A percentile compares a stretch with the other conserved stretches of the same genome.
These are phyloP conservation scores for Imleria badia DNA, from an alignment of 768 basidiomycete species.

Conservation along the genomic window DNA sequence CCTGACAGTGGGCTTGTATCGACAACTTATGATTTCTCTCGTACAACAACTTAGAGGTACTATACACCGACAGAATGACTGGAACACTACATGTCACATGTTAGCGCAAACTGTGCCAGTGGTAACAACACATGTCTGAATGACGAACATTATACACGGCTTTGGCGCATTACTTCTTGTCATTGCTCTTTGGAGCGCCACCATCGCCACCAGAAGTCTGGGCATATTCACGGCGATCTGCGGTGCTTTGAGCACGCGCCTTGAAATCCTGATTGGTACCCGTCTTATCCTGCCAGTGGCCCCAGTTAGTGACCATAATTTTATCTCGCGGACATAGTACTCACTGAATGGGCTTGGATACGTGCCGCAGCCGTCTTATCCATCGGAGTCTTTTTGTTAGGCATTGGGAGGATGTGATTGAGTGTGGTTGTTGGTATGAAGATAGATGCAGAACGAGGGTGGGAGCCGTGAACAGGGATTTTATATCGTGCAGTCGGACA, in stretches of 20 bases:
- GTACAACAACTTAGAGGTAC: neutral
- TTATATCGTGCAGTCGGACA: neutral
- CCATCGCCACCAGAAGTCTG: neutral
- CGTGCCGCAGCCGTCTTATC: conserved; percentile 4
- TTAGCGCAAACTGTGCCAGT: too few species aligned
- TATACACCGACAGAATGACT: neutral
- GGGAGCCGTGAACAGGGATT: neutral
- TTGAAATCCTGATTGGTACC: conserved; percentile 5
- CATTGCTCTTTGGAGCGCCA: neutral
- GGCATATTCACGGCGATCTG: conserved; percentile 1
- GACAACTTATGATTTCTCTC: neutral
- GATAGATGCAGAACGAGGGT: neutral
- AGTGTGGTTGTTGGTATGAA: neutral
- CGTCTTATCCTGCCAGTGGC: conserved; percentile 1
- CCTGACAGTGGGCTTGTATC: neutral
- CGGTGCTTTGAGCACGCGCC: conserved; percentile 4
- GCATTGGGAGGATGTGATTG: neutral
- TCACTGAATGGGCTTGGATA: conserved; percentile 12
- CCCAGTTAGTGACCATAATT: neutral
- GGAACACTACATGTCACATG: neutral
- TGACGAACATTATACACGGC: neutral
- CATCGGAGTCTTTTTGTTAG: conserved; percentile 2
- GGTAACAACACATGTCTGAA: too few species aligned
- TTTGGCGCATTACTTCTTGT: neutral
- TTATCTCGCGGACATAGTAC: neutral